Conservation (phyloP, 768 basidiomycete species). For the Trametes meyenii region DNA sequence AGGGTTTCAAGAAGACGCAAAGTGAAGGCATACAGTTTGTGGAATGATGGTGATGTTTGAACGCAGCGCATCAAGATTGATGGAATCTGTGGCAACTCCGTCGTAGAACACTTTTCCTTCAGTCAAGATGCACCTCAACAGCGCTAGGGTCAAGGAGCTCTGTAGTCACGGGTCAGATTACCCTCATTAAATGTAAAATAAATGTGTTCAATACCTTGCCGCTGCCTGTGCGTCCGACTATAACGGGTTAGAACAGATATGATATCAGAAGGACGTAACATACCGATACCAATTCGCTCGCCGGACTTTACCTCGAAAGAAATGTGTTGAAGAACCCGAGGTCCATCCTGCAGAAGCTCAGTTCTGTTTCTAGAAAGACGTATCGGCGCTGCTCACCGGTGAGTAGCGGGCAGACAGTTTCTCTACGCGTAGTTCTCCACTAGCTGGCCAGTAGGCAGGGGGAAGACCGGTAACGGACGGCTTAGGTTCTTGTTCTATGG, state of each 20-base stretch:
- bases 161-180: constrained; percentile 19
- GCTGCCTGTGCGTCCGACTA: constrained; percentile 62
- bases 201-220: constrained; percentile 41
- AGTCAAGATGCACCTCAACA: constrained; percentile 57
- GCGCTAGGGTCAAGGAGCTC: constrained; percentile 54
- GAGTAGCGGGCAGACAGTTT: constrained; percentile 55
- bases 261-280: constrained; percentile 19
- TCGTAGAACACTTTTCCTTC: constrained; percentile 57
- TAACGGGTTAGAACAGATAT: neutral
- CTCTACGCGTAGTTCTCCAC: constrained; percentile 55
- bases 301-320: constrained; percentile 55
- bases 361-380: too few relatives aligned
- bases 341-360: constrained; percentile 44
- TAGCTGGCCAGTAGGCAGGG: constrained; percentile 67
- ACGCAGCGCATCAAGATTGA: constrained; percentile 58
- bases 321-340: constrained; percentile 56
- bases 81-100: constrained; percentile 43
- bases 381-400: constrained; percentile 25
- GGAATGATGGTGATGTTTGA: constrained; percentile 62
- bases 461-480: constrained; percentile 46
- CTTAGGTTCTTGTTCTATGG: constrained; percentile 58
- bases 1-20: too few relatives aligned
- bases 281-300: constrained; percentile 59
- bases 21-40: constrained; percentile 48
- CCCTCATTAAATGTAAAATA: constrained; percentile 11